phyloP scores from a whole-genome alignment of 306 rosid species.

The Morella rubra region DNA sequence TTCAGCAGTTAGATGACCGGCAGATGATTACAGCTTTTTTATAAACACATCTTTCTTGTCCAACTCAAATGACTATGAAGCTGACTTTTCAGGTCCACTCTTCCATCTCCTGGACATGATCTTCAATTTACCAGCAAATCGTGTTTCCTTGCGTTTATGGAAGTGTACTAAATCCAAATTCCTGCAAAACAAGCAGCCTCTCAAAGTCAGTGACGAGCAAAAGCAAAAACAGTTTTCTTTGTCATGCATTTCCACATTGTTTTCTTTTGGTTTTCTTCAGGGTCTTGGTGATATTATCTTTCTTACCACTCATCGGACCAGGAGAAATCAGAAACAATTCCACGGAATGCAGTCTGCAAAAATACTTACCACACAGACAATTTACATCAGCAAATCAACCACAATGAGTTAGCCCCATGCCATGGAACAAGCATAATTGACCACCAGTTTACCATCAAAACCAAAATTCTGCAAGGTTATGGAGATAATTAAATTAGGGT shows the following conservation, averaged over 20 bases:
- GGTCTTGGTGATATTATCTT: background rate
- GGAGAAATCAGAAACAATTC: background rate
- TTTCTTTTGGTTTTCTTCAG: background rate
- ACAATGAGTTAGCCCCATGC: constrained; percentile 75
- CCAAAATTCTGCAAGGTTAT: constrained; percentile 77
- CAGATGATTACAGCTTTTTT: background rate
- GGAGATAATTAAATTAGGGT: constrained; percentile 1
- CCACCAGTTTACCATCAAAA: constrained; percentile 87
- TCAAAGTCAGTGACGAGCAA: background rate
- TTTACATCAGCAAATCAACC: constrained; percentile 26
- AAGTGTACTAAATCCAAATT: constrained; percentile 11
- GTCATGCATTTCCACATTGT: no score
- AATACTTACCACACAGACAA: constrained; percentile 30
- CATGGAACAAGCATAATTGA: constrained; percentile 88
- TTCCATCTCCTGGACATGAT: constrained; percentile 18
- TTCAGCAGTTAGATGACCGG: background rate
- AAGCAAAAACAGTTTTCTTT: background rate
- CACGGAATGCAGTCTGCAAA: background rate
- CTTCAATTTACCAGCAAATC: constrained; percentile 11
- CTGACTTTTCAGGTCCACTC: background rate
- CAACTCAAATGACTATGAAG: background rate
- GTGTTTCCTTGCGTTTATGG: constrained; percentile 6
- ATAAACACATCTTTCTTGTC: background rate
- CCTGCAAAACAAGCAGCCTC: constrained; percentile 13
- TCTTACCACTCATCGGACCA: background rate